Evolutionary conservation across 768 basidiomycete species (phyloP).

Genomic region (Xerocomus spinulosus): DNA sequence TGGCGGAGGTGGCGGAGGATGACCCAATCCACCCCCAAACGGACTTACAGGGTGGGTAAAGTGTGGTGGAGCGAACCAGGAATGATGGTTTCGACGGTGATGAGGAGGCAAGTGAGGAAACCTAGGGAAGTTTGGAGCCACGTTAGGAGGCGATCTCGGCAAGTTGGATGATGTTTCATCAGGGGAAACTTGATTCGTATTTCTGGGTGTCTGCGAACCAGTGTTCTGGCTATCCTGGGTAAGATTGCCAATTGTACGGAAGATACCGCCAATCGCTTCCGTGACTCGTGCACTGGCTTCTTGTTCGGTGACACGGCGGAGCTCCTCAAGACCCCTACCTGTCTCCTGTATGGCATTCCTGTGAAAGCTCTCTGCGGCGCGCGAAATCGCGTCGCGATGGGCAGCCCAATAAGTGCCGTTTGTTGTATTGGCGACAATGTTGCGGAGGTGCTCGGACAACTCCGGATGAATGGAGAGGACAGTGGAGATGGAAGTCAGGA

Average conservation of each 20-base stretch:
- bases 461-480: constrained; percentile 66
- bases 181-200: neutral
- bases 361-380: constrained; percentile 51
- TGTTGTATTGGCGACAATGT: constrained; percentile 56
- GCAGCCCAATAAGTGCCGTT: constrained; percentile 66
- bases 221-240: constrained; percentile 16
- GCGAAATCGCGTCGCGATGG: constrained; percentile 56
- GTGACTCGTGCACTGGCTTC: constrained; percentile 62
- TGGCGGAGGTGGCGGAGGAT: constrained; percentile 9
- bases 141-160: constrained; percentile 5
- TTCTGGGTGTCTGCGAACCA: constrained; percentile 2
- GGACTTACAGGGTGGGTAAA: constrained; percentile 5
- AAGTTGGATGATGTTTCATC: constrained; percentile 1
- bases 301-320: constrained; percentile 51
- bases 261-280: constrained; percentile 55
- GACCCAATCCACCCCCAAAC: constrained; percentile 21
- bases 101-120: constrained; percentile 17
- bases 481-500: constrained; percentile 53
- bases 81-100: constrained; percentile 18
- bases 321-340: constrained; percentile 39
- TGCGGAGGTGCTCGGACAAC: constrained; percentile 60
- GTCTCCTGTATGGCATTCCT: constrained; percentile 40
- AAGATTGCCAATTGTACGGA: constrained; percentile 47
- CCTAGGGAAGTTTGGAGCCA: constrained; percentile 11
- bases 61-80: constrained; percentile 22